These are phyloP conservation scores for Mangifera indica DNA, from an alignment of 345 rosid species.

Conservation along the genomic window DNA sequence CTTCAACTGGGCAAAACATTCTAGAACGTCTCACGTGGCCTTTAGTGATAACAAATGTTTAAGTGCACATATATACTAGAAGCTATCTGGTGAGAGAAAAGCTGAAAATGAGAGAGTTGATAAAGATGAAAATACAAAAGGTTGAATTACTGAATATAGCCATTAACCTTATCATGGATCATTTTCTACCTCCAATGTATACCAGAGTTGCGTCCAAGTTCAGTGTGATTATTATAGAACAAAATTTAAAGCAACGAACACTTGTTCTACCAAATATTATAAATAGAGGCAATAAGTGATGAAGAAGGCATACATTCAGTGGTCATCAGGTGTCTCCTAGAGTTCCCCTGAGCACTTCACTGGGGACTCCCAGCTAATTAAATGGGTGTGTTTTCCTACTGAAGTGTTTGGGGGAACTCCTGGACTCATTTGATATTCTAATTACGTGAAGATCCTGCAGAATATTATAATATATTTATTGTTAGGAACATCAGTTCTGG, in stretches of 20 bases:
- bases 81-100: neutral
- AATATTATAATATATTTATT: too few relatives aligned
- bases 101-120: slow-evolving; percentile 8
- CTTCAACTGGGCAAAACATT: too few relatives aligned
- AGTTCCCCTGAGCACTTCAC: slow-evolving; percentile 51
- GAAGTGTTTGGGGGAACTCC: slow-evolving; percentile 71
- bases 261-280: neutral
- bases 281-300: slow-evolving; percentile 9
- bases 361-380: slow-evolving; percentile 15
- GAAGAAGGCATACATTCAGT: neutral
- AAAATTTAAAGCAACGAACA: too few relatives aligned
- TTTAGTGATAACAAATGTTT: neutral
- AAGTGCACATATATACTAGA: neutral
- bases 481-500: too few relatives aligned
- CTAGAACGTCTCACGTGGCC: too few relatives aligned
- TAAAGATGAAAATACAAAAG: neutral
- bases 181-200: neutral
- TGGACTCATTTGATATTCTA: slow-evolving; percentile 27
- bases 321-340: slow-evolving; percentile 29
- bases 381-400: slow-evolving; percentile 18
- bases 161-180: neutral
- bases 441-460: too few relatives aligned
- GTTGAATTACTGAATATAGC: neutral
- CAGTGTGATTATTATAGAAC: neutral
- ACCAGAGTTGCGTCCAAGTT: slow-evolving; percentile 23